Evolutionary conservation across 179 eudicot species (phyloP), one percentile per base, ranked within the genome.

Genomic region (Nepenthes alata): DNA sequence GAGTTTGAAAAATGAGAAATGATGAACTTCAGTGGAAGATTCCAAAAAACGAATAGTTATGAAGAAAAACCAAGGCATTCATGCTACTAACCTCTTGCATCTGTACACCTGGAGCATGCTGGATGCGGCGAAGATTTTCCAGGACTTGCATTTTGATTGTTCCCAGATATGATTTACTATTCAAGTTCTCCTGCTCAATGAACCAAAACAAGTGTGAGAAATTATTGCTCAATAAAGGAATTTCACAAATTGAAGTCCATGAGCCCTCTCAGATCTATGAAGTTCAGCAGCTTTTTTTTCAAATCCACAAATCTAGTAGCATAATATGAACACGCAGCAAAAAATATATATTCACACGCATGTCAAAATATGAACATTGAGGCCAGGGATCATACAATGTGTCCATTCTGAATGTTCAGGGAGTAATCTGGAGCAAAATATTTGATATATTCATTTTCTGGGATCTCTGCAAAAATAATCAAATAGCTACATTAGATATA

Each of bases 31-130:
- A 25, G 25, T 25, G 25, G 25, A 25, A 25, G 25, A 25, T 25
- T 25, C 25, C 25, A 25, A 25, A 25, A 25, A 25, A 25, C 25
- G 25, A 25, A 0, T 25, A 1, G 25, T 25, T 25, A 25, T 25
- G 25, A 0, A 25, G 25, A 25, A 25, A 25, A 25, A 25, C 25
- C 25, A 25, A 25, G 25, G 25, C 25, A 25, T 25, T 25, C 25
- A 25, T 25, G 25, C 25, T 45, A 74, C 79, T 76, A 57, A 93
- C 98, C 93, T 93, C 96, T 63, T 93, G 98, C 96, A 93, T 80
- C 75, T 93, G 98, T 34, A 93, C 96, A 55, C 95, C 73, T 2
- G 98, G 98, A 74, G 98, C 96, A 80, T 86, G 95, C 67, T 93
- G 98, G 67, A 93, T 89, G 81, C 83, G 76, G 45, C 95, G 84